Evolutionary conservation across 176 grass and related monocot species (phyloP).

Genomic region (Chloris gayana): DNA sequence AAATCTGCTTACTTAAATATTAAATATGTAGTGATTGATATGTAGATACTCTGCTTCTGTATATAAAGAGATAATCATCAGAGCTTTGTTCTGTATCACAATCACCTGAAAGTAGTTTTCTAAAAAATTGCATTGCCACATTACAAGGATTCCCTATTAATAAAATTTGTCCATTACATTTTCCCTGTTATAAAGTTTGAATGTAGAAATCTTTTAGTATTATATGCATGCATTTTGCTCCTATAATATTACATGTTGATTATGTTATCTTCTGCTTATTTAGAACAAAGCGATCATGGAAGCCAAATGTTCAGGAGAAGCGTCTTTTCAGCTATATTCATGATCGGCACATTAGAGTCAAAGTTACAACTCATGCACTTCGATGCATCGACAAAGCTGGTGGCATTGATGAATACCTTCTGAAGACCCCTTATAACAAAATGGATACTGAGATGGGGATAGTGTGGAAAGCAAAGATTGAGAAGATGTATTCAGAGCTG

Average conservation of each 20-base stretch:
- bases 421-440: constrained; percentile 89
- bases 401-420: constrained; percentile 93
- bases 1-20: neutral
- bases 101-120: constrained; percentile 13
- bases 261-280: constrained; percentile 27
- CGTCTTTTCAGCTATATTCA: constrained; percentile 97
- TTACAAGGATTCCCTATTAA: neutral
- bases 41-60: constrained; percentile 15
- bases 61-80: neutral
- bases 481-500: constrained; percentile 90
- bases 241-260: neutral
- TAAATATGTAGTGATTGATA: neutral
- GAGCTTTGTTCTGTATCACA: neutral
- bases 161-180: neutral
- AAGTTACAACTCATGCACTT: constrained; percentile 89
- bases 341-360: constrained; percentile 77
- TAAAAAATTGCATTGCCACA: neutral
- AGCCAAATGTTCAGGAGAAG: constrained; percentile 97
- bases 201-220: too few relatives aligned
- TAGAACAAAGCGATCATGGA: constrained; percentile 89
- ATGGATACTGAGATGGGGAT: constrained; percentile 90
- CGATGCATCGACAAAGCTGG: constrained; percentile 98
- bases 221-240: neutral
- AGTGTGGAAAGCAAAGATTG: constrained; percentile 83
- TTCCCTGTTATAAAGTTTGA: neutral